These are phyloP conservation scores for Alternaria sp. DNA, from an alignment of 2,329 filamentous ascomycete species.

Conservation along the genomic window DNA sequence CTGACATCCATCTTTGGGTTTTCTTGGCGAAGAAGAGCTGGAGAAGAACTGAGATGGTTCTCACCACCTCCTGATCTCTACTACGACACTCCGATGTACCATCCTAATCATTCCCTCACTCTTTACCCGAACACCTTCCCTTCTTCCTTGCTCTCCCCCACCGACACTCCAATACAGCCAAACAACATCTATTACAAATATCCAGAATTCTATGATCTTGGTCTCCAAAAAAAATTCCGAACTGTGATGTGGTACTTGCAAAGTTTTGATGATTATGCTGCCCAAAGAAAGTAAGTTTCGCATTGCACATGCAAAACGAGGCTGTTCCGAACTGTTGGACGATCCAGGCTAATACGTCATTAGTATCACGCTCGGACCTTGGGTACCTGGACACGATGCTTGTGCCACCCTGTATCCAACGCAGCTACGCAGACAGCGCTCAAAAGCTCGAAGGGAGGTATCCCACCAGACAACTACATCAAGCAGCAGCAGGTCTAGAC, in stretches of 20 bases:
- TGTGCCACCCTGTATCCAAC: background rate
- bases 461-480: background rate
- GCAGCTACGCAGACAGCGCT: background rate
- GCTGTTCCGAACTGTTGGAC: slow-evolving; percentile 18
- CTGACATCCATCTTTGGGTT: slow-evolving; percentile 36
- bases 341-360: slow-evolving; percentile 17
- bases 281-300: slow-evolving; percentile 5
- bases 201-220: background rate
- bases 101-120: slow-evolving; percentile 32
- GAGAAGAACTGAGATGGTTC: slow-evolving; percentile 25
- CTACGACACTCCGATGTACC: slow-evolving; percentile 19
- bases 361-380: slow-evolving; percentile 16
- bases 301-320: slow-evolving; percentile 14
- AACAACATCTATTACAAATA: slow-evolving; percentile 22
- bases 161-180: slow-evolving; percentile 22
- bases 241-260: background rate
- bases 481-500: background rate
- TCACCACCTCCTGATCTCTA: slow-evolving; percentile 21
- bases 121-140: slow-evolving; percentile 16
- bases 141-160: slow-evolving; percentile 22
- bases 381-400: slow-evolving; percentile 7
- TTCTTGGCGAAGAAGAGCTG: slow-evolving; percentile 30
- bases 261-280: background rate
- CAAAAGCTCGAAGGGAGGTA: background rate
- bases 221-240: background rate